Base-by-base conservation (phyloP, 345 rosid genomes). In the Camelina neglecta region DNA sequence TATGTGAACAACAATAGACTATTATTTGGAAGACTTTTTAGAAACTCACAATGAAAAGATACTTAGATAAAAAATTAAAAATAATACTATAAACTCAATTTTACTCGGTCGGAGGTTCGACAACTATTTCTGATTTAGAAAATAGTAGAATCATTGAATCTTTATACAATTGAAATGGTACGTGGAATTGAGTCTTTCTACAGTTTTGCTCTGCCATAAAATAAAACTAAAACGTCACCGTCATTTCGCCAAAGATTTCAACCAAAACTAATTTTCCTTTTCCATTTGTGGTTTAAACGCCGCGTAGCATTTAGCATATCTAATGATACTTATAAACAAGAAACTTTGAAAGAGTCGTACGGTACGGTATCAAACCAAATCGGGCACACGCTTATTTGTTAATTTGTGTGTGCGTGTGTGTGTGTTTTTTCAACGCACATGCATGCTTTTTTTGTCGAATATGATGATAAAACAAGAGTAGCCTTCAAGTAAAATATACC, bases 321-420 rank as follows among this genome's bases (percentile, higher is more conserved):
- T 13, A 33, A 16, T 18, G 44, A 31, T 57, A 57, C 21, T 57
- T 15, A 36, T 33, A 12, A 23, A 59, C 12, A 35, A 12, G 42
- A 36, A 9, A 11, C 71, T 15, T 74, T 23, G 72, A 57, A 66
- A 74, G 33, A 58, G 78, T 66, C 78, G 72, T 35, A 57, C 11
- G 10, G 58, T 31, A 33, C 50, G 10, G 35, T 74, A 21, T 7
- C 18, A 65, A 3, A 47, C 21, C 56, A 29, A 72, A 35, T 72
- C 69, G 9, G 11, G 6, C 31, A 47, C 51, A 74, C 72, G 60
- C 11, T 47, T 66, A 36, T 45, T 31, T 73, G 36, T 18, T 51
- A 5, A 26, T 50, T 44, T 39, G 4, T 42, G 0, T 41, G 44
- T 41, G 44, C 12, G 20, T 36, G 12, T 18, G 15, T 55, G 38